Base-by-base conservation (phyloP, 1,139 yeast genomes). In the Zygotorulaspora mrakii region DNA sequence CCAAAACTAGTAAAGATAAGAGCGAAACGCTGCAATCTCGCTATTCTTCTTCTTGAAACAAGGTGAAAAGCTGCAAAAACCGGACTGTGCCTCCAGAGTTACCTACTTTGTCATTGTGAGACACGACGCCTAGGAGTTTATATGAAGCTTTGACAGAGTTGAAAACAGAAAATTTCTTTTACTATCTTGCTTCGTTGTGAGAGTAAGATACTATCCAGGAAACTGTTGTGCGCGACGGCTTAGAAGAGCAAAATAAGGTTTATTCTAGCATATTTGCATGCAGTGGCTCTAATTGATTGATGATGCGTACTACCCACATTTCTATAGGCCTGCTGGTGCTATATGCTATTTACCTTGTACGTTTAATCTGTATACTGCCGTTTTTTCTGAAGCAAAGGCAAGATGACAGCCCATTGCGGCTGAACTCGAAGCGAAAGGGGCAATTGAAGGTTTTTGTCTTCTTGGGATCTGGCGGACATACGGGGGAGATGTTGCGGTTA, bases 391-490 rank as follows among this genome's bases (percentile, higher is more conserved):
- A 32, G 11, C 9, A 26, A 6, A 25, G 22, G 14, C 33, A 24
- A 13, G 35, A 27, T 13, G 36, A 33, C 16, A 33, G 13, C 28
- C 34, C 14, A 12, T 21, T 13, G 13, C 13, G 13, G n/a, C 22
- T 11, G 25, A 35, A 4, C 21, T 17, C 21, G 20, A 28, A 16
- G 18, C 24, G 34, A 3, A 16, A 31, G 6, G 33, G 33, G 12
- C 47, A 46, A 5, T 27, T 54, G 10, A 46, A 49, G 12, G 16
- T 51, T 10, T 57, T 82, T 74, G 66, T 82, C 1, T 68, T 83
- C 10, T 61, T 85, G 4, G 95, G 94, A 0, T 83, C 94, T 1
- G 98, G 88, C 0, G 98, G 97, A 1, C 98, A 91, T 57, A 89
- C 97, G 0, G 97, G 96, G 1, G 97, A 91, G 60, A 86, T 91